phyloP scores from a whole-genome alignment of 148 eudicot species.

The Fallopia convolvulus region DNA sequence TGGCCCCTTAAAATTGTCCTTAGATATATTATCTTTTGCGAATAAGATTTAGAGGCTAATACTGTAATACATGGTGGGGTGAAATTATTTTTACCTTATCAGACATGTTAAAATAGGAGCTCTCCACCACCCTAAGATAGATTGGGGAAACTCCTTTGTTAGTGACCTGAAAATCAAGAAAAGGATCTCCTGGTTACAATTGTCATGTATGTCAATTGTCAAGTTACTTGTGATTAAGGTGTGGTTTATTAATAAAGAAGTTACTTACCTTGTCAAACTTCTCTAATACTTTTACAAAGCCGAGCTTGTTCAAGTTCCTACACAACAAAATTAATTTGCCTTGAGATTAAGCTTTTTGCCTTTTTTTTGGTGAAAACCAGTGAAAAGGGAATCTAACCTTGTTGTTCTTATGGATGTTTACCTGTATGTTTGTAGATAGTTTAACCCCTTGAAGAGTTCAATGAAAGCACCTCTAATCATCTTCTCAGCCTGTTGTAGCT shows the following conservation, averaged over 20 bases:
- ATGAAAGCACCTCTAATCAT: slow-evolving; percentile 87
- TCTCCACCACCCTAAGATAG: slow-evolving; percentile 81
- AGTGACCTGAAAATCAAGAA: slow-evolving; percentile 55
- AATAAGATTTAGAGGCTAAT: slow-evolving; percentile 2
- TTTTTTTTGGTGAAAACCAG: neutral
- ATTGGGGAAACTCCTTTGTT: slow-evolving; percentile 75
- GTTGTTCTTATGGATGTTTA: slow-evolving; percentile 12
- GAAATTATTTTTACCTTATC: slow-evolving; percentile 52
- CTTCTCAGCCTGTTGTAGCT: slow-evolving; percentile 84
- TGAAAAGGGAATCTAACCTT: too few relatives aligned
- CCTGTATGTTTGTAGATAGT: slow-evolving; percentile 90
- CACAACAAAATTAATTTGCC: slow-evolving; percentile 16
- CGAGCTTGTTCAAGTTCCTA: slow-evolving; percentile 98
- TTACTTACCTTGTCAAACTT: slow-evolving; percentile 88
- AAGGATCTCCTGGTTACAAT: neutral
- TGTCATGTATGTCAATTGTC: neutral
- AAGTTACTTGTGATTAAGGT: neutral
- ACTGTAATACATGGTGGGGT: neutral
- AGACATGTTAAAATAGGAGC: slow-evolving; percentile 89
- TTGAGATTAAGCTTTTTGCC: neutral
- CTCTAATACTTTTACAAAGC: slow-evolving; percentile 80
- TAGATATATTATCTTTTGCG: neutral
- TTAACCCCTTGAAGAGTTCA: slow-evolving; percentile 83
- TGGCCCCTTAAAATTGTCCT: slow-evolving; percentile 44
- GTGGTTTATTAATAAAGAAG: neutral